These are phyloP conservation scores for Komagataella populi DNA, from an alignment of 805 yeast species.

Conservation along the genomic window DNA sequence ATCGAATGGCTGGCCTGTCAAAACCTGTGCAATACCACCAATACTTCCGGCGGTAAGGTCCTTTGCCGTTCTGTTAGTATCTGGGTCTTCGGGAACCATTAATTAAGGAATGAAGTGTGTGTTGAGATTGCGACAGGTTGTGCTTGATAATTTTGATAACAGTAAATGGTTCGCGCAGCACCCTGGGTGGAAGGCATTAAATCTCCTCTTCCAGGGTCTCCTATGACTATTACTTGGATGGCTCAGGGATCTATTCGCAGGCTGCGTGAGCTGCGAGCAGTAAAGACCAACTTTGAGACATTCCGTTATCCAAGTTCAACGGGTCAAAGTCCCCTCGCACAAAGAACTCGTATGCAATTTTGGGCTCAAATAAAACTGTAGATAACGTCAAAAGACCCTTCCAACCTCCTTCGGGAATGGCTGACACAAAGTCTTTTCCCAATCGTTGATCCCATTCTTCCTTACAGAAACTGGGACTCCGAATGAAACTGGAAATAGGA, in stretches of 20 bases:
- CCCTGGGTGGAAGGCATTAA: background rate
- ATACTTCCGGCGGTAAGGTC: slow-evolving; percentile 85
- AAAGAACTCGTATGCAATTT: slow-evolving; percentile 48
- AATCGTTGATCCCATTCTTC: slow-evolving; percentile 57
- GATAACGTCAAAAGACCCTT: slow-evolving; percentile 64
- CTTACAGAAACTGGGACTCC: slow-evolving; percentile 39
- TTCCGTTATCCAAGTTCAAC: slow-evolving; percentile 55
- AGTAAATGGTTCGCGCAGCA: background rate
- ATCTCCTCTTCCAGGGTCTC: background rate
- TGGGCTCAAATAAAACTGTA: slow-evolving; percentile 62
- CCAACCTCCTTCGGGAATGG: slow-evolving; percentile 58
- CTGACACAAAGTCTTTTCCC: slow-evolving; percentile 23
- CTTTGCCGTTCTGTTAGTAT: slow-evolving; percentile 37
- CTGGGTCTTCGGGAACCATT: slow-evolving; percentile 3
- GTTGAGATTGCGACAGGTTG: background rate
- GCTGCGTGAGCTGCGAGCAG: slow-evolving; percentile 40
- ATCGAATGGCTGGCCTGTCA: slow-evolving; percentile 94
- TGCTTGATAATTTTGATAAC: background rate
- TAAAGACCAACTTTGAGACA: slow-evolving; percentile 78
- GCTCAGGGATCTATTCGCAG: background rate
- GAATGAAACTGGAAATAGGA: slow-evolving; percentile 48
- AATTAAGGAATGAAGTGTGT: background rate
- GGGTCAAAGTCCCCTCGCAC: background rate
- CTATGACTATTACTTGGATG: background rate
- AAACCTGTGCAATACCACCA: slow-evolving; percentile 93